Evolutionary conservation across 2,329 filamentous ascomycete genomes (phyloP), one percentile per base, ranked within the genome.

Genomic region (Immersiporthe knoxdaviesiana): DNA sequence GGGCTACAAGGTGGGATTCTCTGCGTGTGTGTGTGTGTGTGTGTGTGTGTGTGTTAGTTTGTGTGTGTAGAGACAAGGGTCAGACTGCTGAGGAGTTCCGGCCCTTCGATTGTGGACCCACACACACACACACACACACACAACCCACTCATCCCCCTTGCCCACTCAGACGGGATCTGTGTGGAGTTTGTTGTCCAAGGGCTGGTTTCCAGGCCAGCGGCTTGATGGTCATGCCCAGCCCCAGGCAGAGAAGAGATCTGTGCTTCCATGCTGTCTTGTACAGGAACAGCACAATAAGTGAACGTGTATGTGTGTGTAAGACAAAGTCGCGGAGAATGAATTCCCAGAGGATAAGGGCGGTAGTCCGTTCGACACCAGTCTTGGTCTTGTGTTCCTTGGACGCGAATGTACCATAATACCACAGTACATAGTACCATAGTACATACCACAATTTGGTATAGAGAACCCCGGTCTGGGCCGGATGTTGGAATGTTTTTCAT

Each of bases 301-400:
- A 2, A 39, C 2, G 37, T 44, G 41, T 18, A 56, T 50, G 64
- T 58, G 61, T 54, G 63, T 64, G 69, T 69, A 44, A 71, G 69
- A 71, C 69, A 70, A 62, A 63, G 60, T 63, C 69, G 54, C 64
- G 61, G 64, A 65, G 63, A 32, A 68, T 59, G 56, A 16, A 44
- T 16, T 47, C 58, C 64, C 56, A 63, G 30, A 52, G 64, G 54
- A 67, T 63, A 70, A 63, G 66, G 66, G 66, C 54, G 65, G 52
- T 16, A 56, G 27, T 16, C 27, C 50, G 32, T 71, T 64, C 63
- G 59, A 30, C 47, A 64, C 60, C 60, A 63, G 61, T 54, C 58
- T 63, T 63, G 63, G 66, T 58, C 64, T 65, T 44, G 47, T 67
- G 68, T 60, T 63, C 68, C 68, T 62, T 70, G 68, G 68, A 56